Conservation (phyloP, 2,329 filamentous ascomycete species). For the Botrytis porri region DNA sequence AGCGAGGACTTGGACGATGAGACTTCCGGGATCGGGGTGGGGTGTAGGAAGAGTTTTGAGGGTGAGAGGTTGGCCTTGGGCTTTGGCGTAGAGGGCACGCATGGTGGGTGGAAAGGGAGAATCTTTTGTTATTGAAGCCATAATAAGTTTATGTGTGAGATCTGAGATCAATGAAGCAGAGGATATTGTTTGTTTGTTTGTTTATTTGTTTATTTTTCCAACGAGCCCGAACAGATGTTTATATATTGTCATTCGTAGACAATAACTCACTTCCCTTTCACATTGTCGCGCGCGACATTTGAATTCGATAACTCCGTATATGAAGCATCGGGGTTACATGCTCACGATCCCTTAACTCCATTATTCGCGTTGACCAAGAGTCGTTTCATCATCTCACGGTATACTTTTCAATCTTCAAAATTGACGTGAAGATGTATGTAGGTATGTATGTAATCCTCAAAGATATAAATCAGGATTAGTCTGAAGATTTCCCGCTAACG, state of each 20-base stretch:
- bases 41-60: constrained; percentile 40
- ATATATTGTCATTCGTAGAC: not conserved
- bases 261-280: not conserved
- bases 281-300: not conserved
- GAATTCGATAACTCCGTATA: not conserved
- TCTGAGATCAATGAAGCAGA: not conserved
- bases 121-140: not conserved
- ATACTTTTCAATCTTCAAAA: not conserved
- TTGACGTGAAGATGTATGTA: not conserved
- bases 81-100: not conserved
- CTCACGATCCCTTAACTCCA: not conserved
- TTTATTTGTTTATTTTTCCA: not conserved
- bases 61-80: constrained; percentile 21
- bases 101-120: not conserved
- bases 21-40: constrained; percentile 38
- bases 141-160: not conserved
- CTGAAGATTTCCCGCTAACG: not conserved
- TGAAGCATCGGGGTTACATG: not conserved
- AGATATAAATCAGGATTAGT: not conserved
- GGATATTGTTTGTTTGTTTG: not conserved
- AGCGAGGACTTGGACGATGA: constrained; percentile 41
- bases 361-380: not conserved
- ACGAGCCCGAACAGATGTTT: not conserved
- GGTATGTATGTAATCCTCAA: not conserved
- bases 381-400: not conserved